These are phyloP conservation scores for Scolecobasidium constrictum DNA, from an alignment of 2,329 filamentous ascomycete species.

Conservation along the genomic window DNA sequence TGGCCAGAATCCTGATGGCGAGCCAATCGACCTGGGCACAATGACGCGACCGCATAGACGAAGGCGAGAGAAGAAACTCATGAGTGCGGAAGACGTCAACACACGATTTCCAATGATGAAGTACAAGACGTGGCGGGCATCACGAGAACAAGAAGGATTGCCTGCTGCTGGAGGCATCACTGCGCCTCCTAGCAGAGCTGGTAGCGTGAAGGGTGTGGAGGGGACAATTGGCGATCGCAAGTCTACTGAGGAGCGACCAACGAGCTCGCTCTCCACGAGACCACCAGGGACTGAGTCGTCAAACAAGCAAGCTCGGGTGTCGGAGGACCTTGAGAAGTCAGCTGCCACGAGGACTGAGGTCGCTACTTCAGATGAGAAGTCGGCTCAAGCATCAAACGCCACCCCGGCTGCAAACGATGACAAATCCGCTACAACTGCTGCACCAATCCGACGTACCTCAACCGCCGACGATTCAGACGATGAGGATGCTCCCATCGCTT, in stretches of 20 bases:
- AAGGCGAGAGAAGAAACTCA: slow-evolving; percentile 91
- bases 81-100: slow-evolving; percentile 99
- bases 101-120: slow-evolving; percentile 92
- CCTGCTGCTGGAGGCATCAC: slow-evolving; percentile 77
- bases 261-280: slow-evolving; percentile 17
- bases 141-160: slow-evolving; percentile 71
- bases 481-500: slow-evolving; percentile 70
- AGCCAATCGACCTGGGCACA: slow-evolving; percentile 76
- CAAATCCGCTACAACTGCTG: neutral
- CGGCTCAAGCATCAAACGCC: neutral
- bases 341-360: slow-evolving; percentile 20
- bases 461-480: slow-evolving; percentile 44
- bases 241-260: slow-evolving; percentile 20
- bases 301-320: slow-evolving; percentile 8
- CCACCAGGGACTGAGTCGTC: slow-evolving; percentile 12
- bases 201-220: slow-evolving; percentile 59
- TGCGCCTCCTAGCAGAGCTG: slow-evolving; percentile 59
- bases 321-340: slow-evolving; percentile 13
- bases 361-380: slow-evolving; percentile 12
- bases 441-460: neutral
- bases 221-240: slow-evolving; percentile 22
- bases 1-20: slow-evolving; percentile 60
- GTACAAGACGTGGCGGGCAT: slow-evolving; percentile 90
- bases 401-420: neutral
- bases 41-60: slow-evolving; percentile 80